Evolutionary conservation across 371 early-diverging fungal genomes (phyloP), one percentile per base, ranked within the genome.

Genomic region (Mortierella sp.): DNA sequence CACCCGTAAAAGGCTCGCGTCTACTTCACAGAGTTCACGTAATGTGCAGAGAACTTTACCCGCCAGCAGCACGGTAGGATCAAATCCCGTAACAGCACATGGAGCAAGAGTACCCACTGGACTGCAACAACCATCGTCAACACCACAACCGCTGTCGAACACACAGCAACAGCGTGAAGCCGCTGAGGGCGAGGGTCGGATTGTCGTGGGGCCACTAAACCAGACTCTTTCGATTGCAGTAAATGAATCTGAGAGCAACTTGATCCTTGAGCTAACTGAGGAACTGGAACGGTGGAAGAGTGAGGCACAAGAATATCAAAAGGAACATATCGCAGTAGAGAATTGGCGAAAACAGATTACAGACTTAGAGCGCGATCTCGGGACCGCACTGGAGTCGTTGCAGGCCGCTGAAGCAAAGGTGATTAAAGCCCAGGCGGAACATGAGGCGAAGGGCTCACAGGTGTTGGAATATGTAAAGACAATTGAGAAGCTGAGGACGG

Each of bases 271-370:
- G 21, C 28, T 75, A 30, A 68, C 27, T n/a, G 60, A 75, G 31
- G 75, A 75, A 12, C 27, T 75, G 17, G 75, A 75, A 28, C 60
- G 53, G 15, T 75, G 64, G 63, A 68, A 64, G 56, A 52, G 34
- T 6, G 75, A 75, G 28, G 64, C 49, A 8, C 37, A 32, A 12
- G 60, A 54, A 28, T n/a, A 39, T 21, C 37, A 46, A 15, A 50
- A 54, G 52, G 69, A 75, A 23, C 63, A 53, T 0, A 31, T 32
- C 8, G 43, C 50, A 28, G 47, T 50, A 0, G 75, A 75, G 17
- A 47, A 34, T 6, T 55, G 53, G 56, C 57, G 62, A 21, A 67
- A 75, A 28, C 75, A 75, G 41, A 62, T 68, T 17, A 63, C 64
- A 12, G 49, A 44, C 23, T 31, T 75, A 32, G 64, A 75, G 56